Percentiles rank a stretch among this genome's conserved stretches.
Evolutionary conservation across 2,329 filamentous ascomycete species (phyloP).

Genomic region (Colletotrichum scovillei): DNA sequence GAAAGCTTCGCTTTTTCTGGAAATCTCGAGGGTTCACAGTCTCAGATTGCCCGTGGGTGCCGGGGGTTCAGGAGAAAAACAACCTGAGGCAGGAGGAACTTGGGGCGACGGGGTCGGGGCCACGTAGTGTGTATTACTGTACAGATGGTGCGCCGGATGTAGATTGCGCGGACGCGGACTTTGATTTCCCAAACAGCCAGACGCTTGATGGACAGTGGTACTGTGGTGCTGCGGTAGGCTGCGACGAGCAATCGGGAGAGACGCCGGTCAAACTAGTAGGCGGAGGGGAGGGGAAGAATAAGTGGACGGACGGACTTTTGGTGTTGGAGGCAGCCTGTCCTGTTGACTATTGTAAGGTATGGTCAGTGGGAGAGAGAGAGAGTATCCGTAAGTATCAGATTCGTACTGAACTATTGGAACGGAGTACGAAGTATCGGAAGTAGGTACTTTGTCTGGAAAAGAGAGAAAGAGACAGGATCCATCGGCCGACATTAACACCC

Average conservation of each 20-base stretch:
- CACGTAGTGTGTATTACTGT: conserved; percentile 9
- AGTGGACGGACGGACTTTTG: conserved; percentile 3
- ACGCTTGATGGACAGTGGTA: background rate
- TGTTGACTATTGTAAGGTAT: conserved; percentile 5
- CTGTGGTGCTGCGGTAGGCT: too few relatives aligned
- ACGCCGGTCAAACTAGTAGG: background rate
- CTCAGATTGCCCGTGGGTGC: conserved; percentile 36
- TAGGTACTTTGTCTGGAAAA: background rate
- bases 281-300: background rate
- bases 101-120: conserved; percentile 9
- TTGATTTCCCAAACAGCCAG: conserved; percentile 9
- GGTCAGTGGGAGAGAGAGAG: background rate
- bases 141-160: conserved; percentile 1
- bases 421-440: too few relatives aligned
- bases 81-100: conserved; percentile 25
- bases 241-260: background rate
- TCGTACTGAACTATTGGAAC: background rate
- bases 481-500: conserved; percentile 12
- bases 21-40: conserved; percentile 36
- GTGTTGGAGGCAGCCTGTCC: conserved; percentile 10
- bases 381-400: background rate
- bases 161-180: conserved; percentile 8
- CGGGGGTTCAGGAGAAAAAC: conserved; percentile 28
- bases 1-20: conserved; percentile 39
- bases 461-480: background rate